Evolutionary conservation across 805 yeast genomes (phyloP), one percentile per base, ranked within the genome.

Genomic region (Tetrapisispora pingtungensis): DNA sequence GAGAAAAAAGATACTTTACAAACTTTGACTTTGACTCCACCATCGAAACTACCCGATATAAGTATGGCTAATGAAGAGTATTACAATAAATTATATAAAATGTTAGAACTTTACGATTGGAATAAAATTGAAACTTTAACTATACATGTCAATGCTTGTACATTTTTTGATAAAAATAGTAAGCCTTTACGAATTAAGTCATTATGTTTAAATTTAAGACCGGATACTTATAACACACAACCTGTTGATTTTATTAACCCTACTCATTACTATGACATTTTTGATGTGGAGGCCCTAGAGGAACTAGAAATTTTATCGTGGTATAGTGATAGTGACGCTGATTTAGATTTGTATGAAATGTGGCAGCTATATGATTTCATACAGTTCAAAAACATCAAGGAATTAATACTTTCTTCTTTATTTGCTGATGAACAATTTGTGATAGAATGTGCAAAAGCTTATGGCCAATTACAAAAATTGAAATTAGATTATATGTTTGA

Each of bases 241-340:
- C 31, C 24, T 10, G 12, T 20, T n/a, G 22, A 30, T 49, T 10
- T 46, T 35, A 14, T 44, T 32, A 20, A 36, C 26, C 14, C 34
- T 20, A 10, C 44, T 1, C 55, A 46, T 20, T 56, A 57, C 45
- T 48, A 48, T 26, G 65, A 65, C 33, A 45, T 68, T 0, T 65
- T 68, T 43, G 67, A 67, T 47, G 43, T 49, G 0, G 43, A 49
- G 3, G 37, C 40, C 14, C 49, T 68, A 42, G 55, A 60, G 44
- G 54, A 54, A 12, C 47, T 68, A 18, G 62, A 66, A 13, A 55
- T 68, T 10, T 54, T 66, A 10, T 67, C 71, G 7, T 68, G 72
- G 72, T 65, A 58, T 47, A 63, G 59, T 38, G 38, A 41, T 14
- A 40, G 22, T 13, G 48, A 47, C n/a, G 10, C 46, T 3, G 50